A percentile compares a stretch with the other conserved stretches of the same genome.
Conservation (phyloP, 176 grass and related monocot species). For the Triticum turgidum region DNA sequence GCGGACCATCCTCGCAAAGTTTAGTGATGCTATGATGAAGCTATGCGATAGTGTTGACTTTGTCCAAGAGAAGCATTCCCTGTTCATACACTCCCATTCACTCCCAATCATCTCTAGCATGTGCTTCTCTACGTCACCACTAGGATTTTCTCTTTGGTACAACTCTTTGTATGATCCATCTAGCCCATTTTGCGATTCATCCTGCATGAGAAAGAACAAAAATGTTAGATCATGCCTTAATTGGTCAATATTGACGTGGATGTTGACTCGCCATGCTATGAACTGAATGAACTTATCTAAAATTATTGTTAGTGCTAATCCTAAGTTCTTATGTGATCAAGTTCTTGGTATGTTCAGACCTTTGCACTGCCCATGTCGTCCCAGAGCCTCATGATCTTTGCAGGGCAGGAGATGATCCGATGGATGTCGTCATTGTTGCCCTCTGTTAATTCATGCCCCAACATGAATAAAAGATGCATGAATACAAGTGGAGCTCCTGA, state of each 20-base stretch:
- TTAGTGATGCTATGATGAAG: slow-evolving; percentile 16
- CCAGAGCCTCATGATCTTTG: slow-evolving; percentile 62
- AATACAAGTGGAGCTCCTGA: slow-evolving; percentile 31
- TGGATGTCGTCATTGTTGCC: neutral
- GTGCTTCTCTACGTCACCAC: slow-evolving; percentile 26
- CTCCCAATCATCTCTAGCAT: slow-evolving; percentile 34
- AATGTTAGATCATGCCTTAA: neutral
- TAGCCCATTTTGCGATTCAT: slow-evolving; percentile 59
- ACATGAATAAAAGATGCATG: slow-evolving; percentile 20
- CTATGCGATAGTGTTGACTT: slow-evolving; percentile 11
- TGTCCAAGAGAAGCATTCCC: slow-evolving; percentile 40
- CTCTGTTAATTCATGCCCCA: slow-evolving; percentile 31
- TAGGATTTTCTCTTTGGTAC: slow-evolving; percentile 62
- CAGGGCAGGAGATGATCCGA: slow-evolving; percentile 26
- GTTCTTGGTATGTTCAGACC: slow-evolving; percentile 1
- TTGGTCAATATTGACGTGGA: neutral
- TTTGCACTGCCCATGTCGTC: slow-evolving; percentile 71
- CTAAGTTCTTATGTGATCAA: neutral
- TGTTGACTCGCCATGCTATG: neutral
- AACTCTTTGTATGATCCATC: slow-evolving; percentile 66
- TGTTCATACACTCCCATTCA: slow-evolving; percentile 66
- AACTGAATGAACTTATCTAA: neutral
- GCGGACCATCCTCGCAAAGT: slow-evolving; percentile 47
- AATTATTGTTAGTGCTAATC: neutral
- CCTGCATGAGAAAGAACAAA: slow-evolving; percentile 20